Evolutionary conservation across 495 filamentous ascomycete genomes (phyloP).

Genomic region (Chaetomidium leptoderma): DNA sequence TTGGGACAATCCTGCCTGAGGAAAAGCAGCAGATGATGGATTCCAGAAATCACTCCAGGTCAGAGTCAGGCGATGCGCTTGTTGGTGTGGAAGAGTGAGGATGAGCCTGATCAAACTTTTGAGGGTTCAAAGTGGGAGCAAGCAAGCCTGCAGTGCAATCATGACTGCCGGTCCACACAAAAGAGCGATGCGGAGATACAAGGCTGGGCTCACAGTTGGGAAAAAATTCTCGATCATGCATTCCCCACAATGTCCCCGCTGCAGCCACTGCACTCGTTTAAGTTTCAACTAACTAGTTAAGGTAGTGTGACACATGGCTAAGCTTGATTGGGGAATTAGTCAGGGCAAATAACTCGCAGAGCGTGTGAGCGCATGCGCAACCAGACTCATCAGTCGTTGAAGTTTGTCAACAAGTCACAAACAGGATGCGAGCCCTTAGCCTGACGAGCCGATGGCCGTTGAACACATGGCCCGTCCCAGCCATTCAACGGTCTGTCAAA

Average conservation of each 20-base stretch:
- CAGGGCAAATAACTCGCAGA: too few species aligned
- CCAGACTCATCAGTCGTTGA: neutral
- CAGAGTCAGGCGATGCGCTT: neutral
- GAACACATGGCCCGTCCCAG: neutral
- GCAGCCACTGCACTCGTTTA: neutral
- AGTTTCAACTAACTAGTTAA: neutral
- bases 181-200: constrained; percentile 15
- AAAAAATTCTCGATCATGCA: constrained; percentile 17
- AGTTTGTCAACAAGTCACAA: neutral
- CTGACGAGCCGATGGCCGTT: neutral
- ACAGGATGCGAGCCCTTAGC: neutral
- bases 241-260: neutral
- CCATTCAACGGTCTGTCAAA: constrained; percentile 24
- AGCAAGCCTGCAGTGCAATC: neutral
- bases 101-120: neutral
- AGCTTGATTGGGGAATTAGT: too few species aligned
- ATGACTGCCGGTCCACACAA: neutral
- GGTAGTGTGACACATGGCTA: neutral
- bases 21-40: neutral
- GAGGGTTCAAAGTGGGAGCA: neutral
- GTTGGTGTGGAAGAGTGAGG: neutral
- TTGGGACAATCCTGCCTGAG: neutral
- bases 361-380: too few species aligned
- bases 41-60: neutral
- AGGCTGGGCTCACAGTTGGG: constrained; percentile 9